Conservation (phyloP, 371 early-diverging fungal species). For the Funneliformis caledonium region DNA sequence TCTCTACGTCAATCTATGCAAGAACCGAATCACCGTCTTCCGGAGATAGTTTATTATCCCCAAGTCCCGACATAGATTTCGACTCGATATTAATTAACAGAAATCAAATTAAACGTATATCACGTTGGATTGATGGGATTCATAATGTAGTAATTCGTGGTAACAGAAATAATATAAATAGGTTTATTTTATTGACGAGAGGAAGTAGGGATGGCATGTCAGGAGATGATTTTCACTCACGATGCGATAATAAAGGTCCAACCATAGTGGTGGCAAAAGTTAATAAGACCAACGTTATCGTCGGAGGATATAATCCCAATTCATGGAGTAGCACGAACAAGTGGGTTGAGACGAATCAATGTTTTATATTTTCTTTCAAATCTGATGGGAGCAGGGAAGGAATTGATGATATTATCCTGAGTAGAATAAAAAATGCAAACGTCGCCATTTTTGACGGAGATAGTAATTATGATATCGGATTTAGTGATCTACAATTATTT, state of each 20-base stretch:
- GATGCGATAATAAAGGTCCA: slow-evolving; percentile 18
- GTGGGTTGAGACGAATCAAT: not conserved
- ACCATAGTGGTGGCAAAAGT: slow-evolving; percentile 24
- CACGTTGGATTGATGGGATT: not conserved
- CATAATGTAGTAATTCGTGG: not conserved
- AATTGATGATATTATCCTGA: not conserved
- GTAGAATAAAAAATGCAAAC: not conserved
- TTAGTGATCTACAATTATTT: slow-evolving; percentile 1
- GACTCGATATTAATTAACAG: not conserved
- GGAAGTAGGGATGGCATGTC: slow-evolving; percentile 21
- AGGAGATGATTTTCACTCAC: not conserved
- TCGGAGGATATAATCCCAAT: slow-evolving; percentile 37
- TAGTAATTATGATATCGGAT: not conserved
- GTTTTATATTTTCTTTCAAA: not conserved
- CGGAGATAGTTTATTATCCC: too few relatives aligned
- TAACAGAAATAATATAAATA: not conserved
- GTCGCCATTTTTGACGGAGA: not conserved
- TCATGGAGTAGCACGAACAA: not conserved
- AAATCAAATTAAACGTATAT: not conserved
- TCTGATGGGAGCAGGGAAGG: not conserved
- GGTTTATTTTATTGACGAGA: not conserved
- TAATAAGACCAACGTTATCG: not conserved
- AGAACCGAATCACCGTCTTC: too few relatives aligned
- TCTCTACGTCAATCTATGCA: too few relatives aligned
- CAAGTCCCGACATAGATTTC: not conserved